Percentiles rank a stretch among this genome's conserved stretches.
phyloP scores from a whole-genome alignment of 768 basidiomycete species.

The Rubroboletus satanas region DNA sequence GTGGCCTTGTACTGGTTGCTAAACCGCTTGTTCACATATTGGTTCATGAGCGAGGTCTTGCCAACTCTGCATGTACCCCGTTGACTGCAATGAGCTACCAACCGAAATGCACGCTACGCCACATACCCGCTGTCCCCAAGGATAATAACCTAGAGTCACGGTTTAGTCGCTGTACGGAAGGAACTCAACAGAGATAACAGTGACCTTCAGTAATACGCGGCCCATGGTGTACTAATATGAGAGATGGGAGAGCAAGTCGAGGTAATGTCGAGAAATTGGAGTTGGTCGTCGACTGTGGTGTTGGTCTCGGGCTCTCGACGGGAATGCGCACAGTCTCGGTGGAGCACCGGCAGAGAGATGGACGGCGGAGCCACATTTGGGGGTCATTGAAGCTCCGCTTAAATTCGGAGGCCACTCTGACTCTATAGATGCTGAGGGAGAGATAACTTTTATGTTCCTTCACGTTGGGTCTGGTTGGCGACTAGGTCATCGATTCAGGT shows the following conservation, averaged over 20 bases:
- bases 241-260: not conserved
- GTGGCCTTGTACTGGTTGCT: conserved; percentile 99
- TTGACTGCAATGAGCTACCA: conserved; percentile 7
- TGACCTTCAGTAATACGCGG: conserved; percentile 81
- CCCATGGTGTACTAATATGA: conserved; percentile 50
- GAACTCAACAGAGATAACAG: conserved; percentile 4
- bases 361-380: conserved; percentile 14
- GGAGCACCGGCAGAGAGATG: conserved; percentile 16
- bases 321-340: conserved; percentile 9
- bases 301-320: conserved; percentile 6
- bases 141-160: conserved; percentile 79
- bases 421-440: not conserved
- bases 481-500: not conserved
- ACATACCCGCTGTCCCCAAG: conserved; percentile 94
- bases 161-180: conserved; percentile 8
- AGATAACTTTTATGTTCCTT: conserved; percentile 1
- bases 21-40: conserved; percentile 99
- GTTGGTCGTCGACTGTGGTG: conserved; percentile 8
- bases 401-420: conserved; percentile 10
- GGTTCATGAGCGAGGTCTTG: conserved; percentile 99
- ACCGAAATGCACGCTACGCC: not conserved
- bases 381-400: conserved; percentile 24
- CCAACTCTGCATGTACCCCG: conserved; percentile 63
- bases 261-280: not conserved
- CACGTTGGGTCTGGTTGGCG: conserved; percentile 6